Conservation (phyloP, 306 rosid genomes). For the Castanea crenata region DNA sequence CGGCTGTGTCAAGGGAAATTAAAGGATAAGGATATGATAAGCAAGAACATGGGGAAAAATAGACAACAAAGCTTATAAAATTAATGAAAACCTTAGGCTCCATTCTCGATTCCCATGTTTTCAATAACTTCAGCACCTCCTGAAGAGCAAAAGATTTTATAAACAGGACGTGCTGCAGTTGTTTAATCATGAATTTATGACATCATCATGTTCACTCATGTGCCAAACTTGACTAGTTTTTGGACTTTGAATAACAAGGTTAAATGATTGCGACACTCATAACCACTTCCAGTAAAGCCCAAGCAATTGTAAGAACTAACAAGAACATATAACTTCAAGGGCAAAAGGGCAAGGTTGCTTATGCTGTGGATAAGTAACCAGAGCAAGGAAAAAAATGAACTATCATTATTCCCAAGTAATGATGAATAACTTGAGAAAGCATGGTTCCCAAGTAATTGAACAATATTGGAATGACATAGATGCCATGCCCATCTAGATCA, state of each 20-base stretch:
- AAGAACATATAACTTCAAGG: not conserved
- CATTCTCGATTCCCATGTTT: conserved; percentile 28
- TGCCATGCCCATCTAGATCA: not conserved
- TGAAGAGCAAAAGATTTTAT: conserved; percentile 28
- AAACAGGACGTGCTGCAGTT: conserved; percentile 22
- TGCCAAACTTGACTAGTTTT: not conserved
- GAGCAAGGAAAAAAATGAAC: not conserved
- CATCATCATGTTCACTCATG: not conserved
- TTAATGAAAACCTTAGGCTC: not conserved
- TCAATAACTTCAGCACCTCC: conserved; percentile 27
- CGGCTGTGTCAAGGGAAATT: conserved; percentile 54
- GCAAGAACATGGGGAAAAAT: not conserved
- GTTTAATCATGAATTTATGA: conserved; percentile 10
- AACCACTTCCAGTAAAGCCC: not conserved
- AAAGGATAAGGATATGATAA: conserved; percentile 16
- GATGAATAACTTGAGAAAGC: not conserved
- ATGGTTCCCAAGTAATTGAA: not conserved
- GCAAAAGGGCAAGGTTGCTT: not conserved
- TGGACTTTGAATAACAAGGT: not conserved
- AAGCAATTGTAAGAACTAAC: not conserved
- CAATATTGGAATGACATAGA: not conserved
- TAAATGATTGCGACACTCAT: not conserved
- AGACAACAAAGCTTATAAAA: not conserved
- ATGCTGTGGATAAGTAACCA: not conserved
- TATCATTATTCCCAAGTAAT: not conserved